Conservation (phyloP, 345 rosid species). For the Dovyalis caffra region DNA sequence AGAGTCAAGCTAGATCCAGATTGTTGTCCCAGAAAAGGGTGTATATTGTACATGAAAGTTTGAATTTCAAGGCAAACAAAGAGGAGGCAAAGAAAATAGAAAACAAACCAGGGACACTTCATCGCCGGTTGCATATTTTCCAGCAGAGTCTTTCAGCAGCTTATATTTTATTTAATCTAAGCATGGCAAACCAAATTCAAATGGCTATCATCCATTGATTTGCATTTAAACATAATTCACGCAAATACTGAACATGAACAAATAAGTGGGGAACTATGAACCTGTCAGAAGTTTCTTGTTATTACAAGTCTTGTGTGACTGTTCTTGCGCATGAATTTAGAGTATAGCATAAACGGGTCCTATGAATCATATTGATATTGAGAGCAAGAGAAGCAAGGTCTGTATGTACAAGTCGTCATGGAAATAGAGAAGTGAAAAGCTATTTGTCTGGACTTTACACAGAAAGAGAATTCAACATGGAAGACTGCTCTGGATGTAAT, state of each 20-base stretch:
- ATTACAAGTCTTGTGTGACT: not conserved
- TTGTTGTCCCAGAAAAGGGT: not conserved
- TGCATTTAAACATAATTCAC: not conserved
- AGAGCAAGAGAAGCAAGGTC: no score
- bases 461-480: no score
- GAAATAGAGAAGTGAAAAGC: no score
- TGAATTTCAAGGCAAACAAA: not conserved
- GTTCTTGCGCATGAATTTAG: no score
- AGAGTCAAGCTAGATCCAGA: not conserved
- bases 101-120: constrained; percentile 61
- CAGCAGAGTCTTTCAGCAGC: constrained; percentile 47
- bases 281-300: not conserved
- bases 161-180: not conserved
- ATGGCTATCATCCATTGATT: not conserved
- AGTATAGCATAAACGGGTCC: no score
- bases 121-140: constrained; percentile 76
- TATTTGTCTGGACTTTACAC: no score
- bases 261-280: not conserved
- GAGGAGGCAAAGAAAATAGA: constrained; percentile 4
- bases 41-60: not conserved
- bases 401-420: no score
- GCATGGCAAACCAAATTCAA: not conserved
- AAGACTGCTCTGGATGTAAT: no score
- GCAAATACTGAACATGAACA: not conserved
- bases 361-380: no score